These are phyloP conservation scores for Orbilia javanica DNA, from an alignment of 2,329 filamentous ascomycete genomes.

Conservation along the genomic window DNA sequence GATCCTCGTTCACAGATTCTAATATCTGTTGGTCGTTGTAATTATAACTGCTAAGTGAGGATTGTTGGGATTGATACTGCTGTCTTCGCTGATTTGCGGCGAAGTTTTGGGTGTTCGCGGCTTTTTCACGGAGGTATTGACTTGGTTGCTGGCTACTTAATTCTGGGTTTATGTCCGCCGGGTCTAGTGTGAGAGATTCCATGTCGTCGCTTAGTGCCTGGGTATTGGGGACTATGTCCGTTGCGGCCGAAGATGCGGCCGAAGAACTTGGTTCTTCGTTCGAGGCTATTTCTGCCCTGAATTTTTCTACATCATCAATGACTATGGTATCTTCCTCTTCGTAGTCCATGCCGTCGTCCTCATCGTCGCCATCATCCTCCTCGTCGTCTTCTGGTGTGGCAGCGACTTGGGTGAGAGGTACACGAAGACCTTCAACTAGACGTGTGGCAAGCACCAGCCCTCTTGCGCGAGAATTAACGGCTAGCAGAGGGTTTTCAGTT, in stretches of 20 bases:
- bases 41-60: conserved; percentile 56
- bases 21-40: conserved; percentile 55
- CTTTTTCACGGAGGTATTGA: conserved; percentile 77
- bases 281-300: background rate
- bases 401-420: conserved; percentile 78
- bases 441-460: conserved; percentile 88
- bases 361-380: conserved; percentile 63
- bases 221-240: conserved; percentile 43
- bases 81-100: conserved; percentile 74
- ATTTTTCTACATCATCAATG: background rate
- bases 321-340: conserved; percentile 17
- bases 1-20: conserved; percentile 49
- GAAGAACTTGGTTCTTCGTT: conserved; percentile 11
- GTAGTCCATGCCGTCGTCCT: conserved; percentile 61
- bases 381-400: conserved; percentile 63
- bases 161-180: conserved; percentile 49
- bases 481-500: conserved; percentile 80
- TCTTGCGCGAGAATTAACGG: conserved; percentile 69
- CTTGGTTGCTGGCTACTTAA: conserved; percentile 74
- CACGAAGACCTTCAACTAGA: conserved; percentile 91
- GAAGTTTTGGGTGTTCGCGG: conserved; percentile 11
- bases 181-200: conserved; percentile 49
- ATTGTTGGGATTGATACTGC: conserved; percentile 59
- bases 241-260: conserved; percentile 29
- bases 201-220: conserved; percentile 52